Evolutionary conservation across 148 eudicot genomes (phyloP), one percentile per base, ranked within the genome.

Genomic region (Euryodendron excelsum): DNA sequence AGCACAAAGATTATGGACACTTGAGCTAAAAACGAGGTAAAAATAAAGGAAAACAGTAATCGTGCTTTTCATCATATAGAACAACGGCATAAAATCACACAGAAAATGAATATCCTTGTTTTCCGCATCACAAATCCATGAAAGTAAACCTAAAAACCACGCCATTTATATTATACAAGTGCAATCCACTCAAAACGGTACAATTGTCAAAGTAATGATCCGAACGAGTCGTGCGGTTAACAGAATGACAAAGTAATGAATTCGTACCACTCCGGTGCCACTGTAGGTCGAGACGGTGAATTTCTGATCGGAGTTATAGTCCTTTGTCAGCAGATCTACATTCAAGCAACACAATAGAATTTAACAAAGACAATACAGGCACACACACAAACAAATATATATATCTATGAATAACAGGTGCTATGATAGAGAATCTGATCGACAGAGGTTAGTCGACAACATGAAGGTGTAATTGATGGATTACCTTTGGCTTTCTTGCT

Each of bases 301-400:
- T 76, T 92, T 94, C 84, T 92, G 98, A 86, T 94, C 98, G 41
- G 90, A 89, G 36, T 88, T 66, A 75, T 90, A 94, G 77, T 92
- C 98, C 82, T 60, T 89, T 2, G 90, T 88, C 66, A 94, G 84
- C 88, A 94, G 97, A 94, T 94, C 98, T 94, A 81, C 74, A 78
- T 45, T 17, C 68, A 56, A 80, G 3, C 30, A 45, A 33, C 4
- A 27, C 58, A 36, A 27, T 1, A 31, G 55, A 76, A 67, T 41
- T 53, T 25, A 20, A 44, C 25, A 27, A 47, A 60, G 6, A 56
- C 44, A 44, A 77, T 37, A 55, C 4, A 68, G 12, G 55, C 21
- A n/a, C n/a, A 71, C 17, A 33, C 25, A 44, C 13, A 52, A 1
- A 25, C 31, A n/a, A n/a, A n/a, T 4, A 6, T 23, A 59, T 23